These are phyloP conservation scores for Zygosaccharomyces lentus DNA, from an alignment of 805 yeast genomes.

Conservation along the genomic window DNA sequence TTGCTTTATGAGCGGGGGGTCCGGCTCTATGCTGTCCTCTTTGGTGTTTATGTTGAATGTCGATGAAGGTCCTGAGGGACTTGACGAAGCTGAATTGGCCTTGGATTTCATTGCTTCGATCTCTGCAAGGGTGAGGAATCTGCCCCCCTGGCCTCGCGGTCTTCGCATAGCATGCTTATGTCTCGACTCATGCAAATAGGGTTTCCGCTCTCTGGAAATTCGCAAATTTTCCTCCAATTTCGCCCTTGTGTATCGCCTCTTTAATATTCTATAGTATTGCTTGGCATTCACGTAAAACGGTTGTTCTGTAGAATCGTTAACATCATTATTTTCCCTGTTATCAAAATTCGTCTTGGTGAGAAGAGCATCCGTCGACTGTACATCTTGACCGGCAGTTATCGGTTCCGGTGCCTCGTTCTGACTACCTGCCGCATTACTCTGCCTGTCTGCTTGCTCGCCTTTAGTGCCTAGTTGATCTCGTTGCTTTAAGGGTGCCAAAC, in stretches of 20 bases:
- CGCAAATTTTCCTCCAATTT: conserved; percentile 83
- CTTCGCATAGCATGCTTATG: conserved; percentile 99
- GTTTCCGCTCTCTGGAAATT: conserved; percentile 84
- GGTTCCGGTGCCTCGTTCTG: neutral
- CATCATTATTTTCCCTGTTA: conserved; percentile 3
- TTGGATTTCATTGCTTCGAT: conserved; percentile 52
- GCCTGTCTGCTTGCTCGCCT: neutral
- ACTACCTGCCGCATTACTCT: neutral
- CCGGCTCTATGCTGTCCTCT: neutral
- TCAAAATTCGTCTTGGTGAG: conserved; percentile 2
- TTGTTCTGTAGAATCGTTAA: conserved; percentile 55
- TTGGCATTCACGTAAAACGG: conserved; percentile 98
- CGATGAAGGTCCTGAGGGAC: conserved; percentile 1
- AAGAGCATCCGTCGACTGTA: conserved; percentile 4
- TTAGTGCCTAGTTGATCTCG: neutral
- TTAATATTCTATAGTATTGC: conserved; percentile 91
- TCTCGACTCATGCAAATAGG: conserved; percentile 92
- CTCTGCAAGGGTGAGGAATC: conserved; percentile 91
- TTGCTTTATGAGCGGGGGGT: conserved; percentile 9
- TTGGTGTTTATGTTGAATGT: conserved; percentile 4
- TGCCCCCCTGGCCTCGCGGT: conserved; percentile 98
- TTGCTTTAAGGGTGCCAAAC: neutral
- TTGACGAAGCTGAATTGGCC: conserved; percentile 16
- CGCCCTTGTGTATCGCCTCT: conserved; percentile 90
- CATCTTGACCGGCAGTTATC: conserved; percentile 1